Evolutionary conservation across 306 rosid species (phyloP).

Genomic region (Luffa acutangula): DNA sequence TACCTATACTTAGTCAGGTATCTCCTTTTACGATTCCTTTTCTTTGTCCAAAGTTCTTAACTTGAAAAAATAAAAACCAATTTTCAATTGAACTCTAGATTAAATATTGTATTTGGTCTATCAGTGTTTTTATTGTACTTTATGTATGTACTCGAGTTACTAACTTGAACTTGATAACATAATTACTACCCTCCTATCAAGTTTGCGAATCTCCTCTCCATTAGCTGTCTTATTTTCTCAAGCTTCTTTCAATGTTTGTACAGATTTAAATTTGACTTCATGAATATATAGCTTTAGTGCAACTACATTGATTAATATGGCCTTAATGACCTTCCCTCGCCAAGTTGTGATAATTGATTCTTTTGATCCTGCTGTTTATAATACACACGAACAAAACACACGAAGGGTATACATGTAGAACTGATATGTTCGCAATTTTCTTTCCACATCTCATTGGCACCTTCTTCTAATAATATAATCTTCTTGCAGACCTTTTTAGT

Average conservation of each 20-base stretch:
- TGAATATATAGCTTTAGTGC: neutral
- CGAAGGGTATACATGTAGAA: neutral
- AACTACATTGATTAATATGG: neutral
- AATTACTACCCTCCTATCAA: neutral
- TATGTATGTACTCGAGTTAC: neutral
- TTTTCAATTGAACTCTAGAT: neutral
- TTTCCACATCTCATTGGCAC: neutral
- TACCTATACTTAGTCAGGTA: slow-evolving; percentile 94
- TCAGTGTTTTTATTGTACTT: neutral
- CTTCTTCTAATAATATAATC: slow-evolving; percentile 1
- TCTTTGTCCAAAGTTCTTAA: neutral
- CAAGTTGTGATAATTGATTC: neutral
- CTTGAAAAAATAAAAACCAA: neutral
- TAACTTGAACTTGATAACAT: neutral
- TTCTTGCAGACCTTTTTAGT: slow-evolving; percentile 75
- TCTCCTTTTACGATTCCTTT: neutral
- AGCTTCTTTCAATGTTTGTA: neutral
- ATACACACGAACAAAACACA: neutral
- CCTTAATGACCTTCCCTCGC: neutral
- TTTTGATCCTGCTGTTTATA: neutral
- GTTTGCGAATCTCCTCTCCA: neutral
- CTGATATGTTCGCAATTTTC: neutral
- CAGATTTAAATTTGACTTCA: neutral
- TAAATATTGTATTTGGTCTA: neutral
- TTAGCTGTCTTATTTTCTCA: neutral